phyloP scores from a whole-genome alignment of 2,329 filamentous ascomycete species.

The Basipetospora chlamydospora region DNA sequence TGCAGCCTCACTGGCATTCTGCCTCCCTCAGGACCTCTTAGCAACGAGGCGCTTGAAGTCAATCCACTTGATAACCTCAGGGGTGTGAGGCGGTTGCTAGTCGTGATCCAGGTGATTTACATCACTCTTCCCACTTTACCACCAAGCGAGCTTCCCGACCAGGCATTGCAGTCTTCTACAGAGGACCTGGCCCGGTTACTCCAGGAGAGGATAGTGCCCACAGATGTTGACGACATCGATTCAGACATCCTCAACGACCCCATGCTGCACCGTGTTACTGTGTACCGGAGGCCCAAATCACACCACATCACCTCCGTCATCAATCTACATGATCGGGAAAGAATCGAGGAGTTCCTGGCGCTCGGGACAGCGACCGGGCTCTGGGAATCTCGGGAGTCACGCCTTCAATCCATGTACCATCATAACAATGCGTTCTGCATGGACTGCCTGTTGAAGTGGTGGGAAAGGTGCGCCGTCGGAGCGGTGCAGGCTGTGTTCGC shows the following conservation, averaged over 20 bases:
- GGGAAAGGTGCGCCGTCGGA: background rate
- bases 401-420: background rate
- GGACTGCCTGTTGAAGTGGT: constrained; percentile 5
- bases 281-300: background rate
- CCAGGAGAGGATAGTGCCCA: background rate
- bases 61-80: too few species aligned
- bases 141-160: background rate
- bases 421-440: constrained; percentile 5
- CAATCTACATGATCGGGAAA: background rate
- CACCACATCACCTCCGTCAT: constrained; percentile 2
- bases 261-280: background rate
- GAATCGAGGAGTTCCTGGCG: constrained; percentile 1
- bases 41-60: too few species aligned
- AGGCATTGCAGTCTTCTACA: background rate
- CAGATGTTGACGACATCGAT: background rate
- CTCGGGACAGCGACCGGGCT: background rate
- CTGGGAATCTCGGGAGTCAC: background rate
- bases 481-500: background rate
- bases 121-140: background rate
- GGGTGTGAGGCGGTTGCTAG: background rate
- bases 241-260: background rate
- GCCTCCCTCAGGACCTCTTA: background rate
- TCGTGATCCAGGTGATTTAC: constrained; percentile 3
- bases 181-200: background rate
- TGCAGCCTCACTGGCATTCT: background rate